Evolutionary conservation across 257 asterid species (phyloP).

Genomic region (Salvia splendens): DNA sequence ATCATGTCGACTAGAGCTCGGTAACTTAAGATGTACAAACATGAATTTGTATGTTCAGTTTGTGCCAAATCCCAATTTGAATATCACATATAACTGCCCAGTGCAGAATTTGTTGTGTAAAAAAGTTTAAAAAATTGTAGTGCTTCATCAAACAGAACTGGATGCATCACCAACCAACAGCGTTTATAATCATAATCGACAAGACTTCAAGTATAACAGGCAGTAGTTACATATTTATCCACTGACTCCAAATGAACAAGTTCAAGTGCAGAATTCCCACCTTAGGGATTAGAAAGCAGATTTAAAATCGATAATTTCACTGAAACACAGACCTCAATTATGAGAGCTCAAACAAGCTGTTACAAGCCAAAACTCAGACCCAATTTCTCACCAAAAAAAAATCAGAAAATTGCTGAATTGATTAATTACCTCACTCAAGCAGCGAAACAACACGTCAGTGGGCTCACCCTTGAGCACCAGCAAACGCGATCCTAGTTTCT

Average conservation of each 20-base stretch:
- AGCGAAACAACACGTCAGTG: conserved; percentile 55
- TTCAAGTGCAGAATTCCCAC: not conserved
- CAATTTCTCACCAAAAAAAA: not conserved
- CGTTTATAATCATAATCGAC: conserved; percentile 1
- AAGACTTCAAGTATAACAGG: not conserved
- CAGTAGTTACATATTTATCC: not conserved
- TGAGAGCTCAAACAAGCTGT: too few relatives aligned
- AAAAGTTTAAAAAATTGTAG: not conserved
- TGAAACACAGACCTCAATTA: too few relatives aligned
- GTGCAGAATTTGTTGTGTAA: not conserved
- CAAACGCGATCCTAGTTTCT: conserved; percentile 74
- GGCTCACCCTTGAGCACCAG: conserved; percentile 92
- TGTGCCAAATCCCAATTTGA: not conserved
- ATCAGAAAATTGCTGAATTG: not conserved
- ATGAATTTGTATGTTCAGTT: not conserved
- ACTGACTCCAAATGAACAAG: not conserved
- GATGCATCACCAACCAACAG: conserved; percentile 13
- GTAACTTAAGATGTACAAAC: conserved; percentile 3
- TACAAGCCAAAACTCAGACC: not conserved
- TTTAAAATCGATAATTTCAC: too few relatives aligned
- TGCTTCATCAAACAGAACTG: not conserved
- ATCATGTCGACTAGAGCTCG: conserved; percentile 10
- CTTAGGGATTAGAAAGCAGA: too few relatives aligned
- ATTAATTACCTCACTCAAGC: conserved; percentile 76
- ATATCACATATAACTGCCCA: conserved; percentile 7